phyloP scores from a whole-genome alignment of 768 basidiomycete genomes.

The Hortiboletus campestris region DNA sequence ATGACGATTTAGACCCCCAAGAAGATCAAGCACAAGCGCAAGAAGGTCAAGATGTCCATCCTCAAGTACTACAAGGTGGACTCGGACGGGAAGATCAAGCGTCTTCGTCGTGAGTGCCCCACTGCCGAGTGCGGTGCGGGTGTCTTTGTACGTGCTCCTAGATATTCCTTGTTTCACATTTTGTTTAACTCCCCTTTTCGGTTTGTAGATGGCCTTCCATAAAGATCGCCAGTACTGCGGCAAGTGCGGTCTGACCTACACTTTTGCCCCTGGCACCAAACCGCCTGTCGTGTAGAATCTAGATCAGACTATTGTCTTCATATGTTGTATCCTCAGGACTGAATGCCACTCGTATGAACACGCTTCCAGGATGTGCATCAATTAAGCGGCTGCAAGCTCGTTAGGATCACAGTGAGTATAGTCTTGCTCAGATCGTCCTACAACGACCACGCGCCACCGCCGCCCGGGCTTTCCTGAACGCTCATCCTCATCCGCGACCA shows the following conservation, averaged over 20 bases:
- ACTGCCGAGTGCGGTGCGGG: slow-evolving; percentile 81
- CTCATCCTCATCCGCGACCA: too few relatives aligned
- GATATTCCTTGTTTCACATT: neutral
- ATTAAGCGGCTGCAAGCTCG: neutral
- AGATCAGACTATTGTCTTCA: slow-evolving; percentile 24
- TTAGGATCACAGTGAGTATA: neutral
- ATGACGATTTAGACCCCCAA: slow-evolving; percentile 72
- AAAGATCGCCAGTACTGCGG: slow-evolving; percentile 98
- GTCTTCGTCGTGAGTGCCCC: slow-evolving; percentile 95
- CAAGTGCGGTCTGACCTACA: slow-evolving; percentile 88
- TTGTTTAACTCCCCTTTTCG: slow-evolving; percentile 8
- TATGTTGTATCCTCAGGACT: slow-evolving; percentile 13
- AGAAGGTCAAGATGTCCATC: slow-evolving; percentile 99
- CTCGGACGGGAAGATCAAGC: slow-evolving; percentile 99
- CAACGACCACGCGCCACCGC: too few relatives aligned
- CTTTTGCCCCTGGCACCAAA: slow-evolving; percentile 78
- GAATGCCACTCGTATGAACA: slow-evolving; percentile 6
- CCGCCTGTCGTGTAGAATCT: slow-evolving; percentile 72
- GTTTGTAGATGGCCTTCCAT: slow-evolving; percentile 93
- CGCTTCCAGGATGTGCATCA: neutral
- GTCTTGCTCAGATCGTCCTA: too few relatives aligned
- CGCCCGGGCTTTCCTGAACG: too few relatives aligned
- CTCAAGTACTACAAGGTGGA: slow-evolving; percentile 99
- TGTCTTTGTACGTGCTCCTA: slow-evolving; percentile 63
- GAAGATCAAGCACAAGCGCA: slow-evolving; percentile 99